Conservation (phyloP, 2,329 filamentous ascomycete species). For the Colletotrichum sp. region DNA sequence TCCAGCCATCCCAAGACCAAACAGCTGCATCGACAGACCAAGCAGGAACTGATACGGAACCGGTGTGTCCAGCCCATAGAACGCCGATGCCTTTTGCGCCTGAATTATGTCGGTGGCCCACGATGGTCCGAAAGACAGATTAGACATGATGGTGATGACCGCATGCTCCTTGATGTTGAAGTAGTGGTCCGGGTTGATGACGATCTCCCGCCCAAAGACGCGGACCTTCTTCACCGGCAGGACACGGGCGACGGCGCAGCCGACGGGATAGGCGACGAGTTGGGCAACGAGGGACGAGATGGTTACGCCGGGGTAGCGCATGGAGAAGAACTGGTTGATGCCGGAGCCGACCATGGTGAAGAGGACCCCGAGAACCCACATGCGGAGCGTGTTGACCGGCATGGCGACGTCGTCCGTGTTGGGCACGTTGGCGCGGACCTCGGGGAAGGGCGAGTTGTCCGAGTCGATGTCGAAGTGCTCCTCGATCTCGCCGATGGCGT, state of each 20-base stretch:
- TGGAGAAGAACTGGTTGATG: constrained; percentile 42
- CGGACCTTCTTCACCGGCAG: constrained; percentile 37
- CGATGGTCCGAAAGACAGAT: constrained; percentile 46
- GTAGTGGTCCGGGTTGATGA: constrained; percentile 49
- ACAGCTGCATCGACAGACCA: constrained; percentile 50
- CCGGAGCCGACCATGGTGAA: constrained; percentile 35
- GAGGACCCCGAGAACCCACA: constrained; percentile 38
- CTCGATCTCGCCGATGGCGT: constrained; percentile 8
- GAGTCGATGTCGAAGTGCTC: constrained; percentile 16
- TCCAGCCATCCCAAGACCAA: constrained; percentile 52
- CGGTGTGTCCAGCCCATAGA: constrained; percentile 38
- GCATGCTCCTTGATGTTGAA: constrained; percentile 61
- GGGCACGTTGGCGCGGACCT: constrained; percentile 45
- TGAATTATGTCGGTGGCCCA: constrained; percentile 50
- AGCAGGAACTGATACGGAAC: constrained; percentile 50
- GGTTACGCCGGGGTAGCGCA: constrained; percentile 40
- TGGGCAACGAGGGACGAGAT: constrained; percentile 42
- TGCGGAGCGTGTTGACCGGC: constrained; percentile 40
- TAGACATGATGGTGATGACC: constrained; percentile 58
- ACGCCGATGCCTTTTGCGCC: constrained; percentile 49
- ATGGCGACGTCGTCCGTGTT: constrained; percentile 40
- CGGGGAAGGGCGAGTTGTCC: constrained; percentile 37
- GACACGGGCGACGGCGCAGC: constrained; percentile 35
- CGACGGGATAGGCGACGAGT: constrained; percentile 41
- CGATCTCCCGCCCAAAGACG: constrained; percentile 37